Base-by-base conservation (phyloP, 2,329 filamentous ascomycete species). In the Penicillium sp. region DNA sequence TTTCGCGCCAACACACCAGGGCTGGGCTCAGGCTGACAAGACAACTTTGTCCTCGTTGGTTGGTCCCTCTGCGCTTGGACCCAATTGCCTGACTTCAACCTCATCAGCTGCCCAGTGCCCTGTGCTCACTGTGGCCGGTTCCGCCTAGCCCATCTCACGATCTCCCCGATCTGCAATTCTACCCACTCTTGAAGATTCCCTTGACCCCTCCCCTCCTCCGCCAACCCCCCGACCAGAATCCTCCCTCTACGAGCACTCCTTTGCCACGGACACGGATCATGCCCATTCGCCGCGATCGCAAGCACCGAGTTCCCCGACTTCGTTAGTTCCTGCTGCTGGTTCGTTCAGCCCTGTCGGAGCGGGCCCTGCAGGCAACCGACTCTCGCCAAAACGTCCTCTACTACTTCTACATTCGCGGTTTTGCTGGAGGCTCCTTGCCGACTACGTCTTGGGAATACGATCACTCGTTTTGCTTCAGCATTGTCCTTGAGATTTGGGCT, bases 31-130 rank as follows among this genome's bases (percentile, higher is more conserved):
- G 48, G 36, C 26, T 48, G 51, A 26, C 52, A 37, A 55, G 28
- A n/a, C 43, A 34, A 24, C 24, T 18, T 43, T 31, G 54, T 43
- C 34, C 52, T 49, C 33, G 55, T 61, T 56, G 60, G 56, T 46
- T 48, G 51, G 47, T 57, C 40, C 49, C 37, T 44, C 39, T 48
- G 54, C 63, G 62, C 63, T 64, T 63, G 60, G 63, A 60, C 63
- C 63, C 49, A 52, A 57, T 56, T 59, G 58, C 63, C 63, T 62
- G 51, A 65, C 56, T 53, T 54, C 48, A 49, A 61, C 60, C 52
- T 58, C 59, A 62, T 65, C 63, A 65, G 63, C 54, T 65, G 63
- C 60, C 60, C 62, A 63, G 58, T 58, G 53, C 53, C 34, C 39
- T 19, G 23, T 45, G 24, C 42, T 31, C 42, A 44, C 36, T 37